These are phyloP conservation scores for Pontederia crassipes DNA, from an alignment of 176 grass and related monocot genomes.

Conservation along the genomic window DNA sequence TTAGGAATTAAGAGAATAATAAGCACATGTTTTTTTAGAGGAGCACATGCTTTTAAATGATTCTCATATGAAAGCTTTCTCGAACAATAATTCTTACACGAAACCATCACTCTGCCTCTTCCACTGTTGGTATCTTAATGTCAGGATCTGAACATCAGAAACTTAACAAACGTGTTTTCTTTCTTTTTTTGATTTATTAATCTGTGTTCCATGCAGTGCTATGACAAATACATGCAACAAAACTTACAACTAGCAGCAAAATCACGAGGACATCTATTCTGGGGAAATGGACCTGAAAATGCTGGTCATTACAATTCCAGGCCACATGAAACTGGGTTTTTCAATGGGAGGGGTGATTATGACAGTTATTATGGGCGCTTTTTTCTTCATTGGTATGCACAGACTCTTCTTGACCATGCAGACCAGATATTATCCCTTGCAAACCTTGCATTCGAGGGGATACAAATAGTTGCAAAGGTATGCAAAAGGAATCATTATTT, in stretches of 20 bases:
- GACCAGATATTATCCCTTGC: constrained; percentile 78
- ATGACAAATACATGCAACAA: constrained; percentile 88
- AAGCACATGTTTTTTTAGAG: no score
- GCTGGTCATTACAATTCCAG: constrained; percentile 93
- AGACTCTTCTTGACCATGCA: constrained; percentile 56
- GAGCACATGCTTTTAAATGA: no score
- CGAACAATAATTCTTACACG: no score
- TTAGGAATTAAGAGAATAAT: no score
- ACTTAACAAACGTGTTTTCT: neutral
- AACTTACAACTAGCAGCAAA: constrained; percentile 53
- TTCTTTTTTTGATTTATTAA: neutral
- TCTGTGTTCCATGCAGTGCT: constrained; percentile 42
- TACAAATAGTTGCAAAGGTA: constrained; percentile 76
- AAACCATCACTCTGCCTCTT: no score
- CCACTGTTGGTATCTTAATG: no score
- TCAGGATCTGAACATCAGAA: neutral
- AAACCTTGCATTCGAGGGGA: constrained; percentile 80
- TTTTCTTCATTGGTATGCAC: constrained; percentile 94
- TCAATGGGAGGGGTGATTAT: constrained; percentile 86
- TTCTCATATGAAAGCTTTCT: no score
- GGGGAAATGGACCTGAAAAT: constrained; percentile 85
- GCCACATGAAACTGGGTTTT: constrained; percentile 78
- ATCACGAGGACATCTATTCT: constrained; percentile 70
- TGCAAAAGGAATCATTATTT: neutral
- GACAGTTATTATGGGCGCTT: constrained; percentile 80